These are phyloP conservation scores for Ogataea parapolymorpha DNA, from an alignment of 805 yeast genomes.

Conservation along the genomic window DNA sequence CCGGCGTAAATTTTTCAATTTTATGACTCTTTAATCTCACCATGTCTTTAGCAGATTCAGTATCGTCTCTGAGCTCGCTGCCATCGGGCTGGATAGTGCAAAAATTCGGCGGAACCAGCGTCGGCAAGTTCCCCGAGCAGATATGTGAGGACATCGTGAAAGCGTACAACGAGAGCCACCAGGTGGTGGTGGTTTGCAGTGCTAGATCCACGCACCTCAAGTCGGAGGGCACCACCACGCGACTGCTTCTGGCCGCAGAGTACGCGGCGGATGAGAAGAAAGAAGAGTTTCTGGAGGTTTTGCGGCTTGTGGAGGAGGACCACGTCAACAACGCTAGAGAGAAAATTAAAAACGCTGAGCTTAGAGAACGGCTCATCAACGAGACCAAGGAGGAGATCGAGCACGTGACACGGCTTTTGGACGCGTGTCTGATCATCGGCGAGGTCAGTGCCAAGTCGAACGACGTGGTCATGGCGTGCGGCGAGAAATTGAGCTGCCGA, in stretches of 20 bases:
- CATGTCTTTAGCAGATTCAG: constrained; percentile 25
- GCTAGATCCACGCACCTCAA: constrained; percentile 91
- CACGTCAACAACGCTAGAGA: constrained; percentile 70
- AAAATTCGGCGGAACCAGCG: constrained; percentile 96
- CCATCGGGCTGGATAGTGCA: constrained; percentile 66
- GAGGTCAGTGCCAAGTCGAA: constrained; percentile 86
- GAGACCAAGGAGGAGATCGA: constrained; percentile 66
- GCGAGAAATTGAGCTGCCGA: constrained; percentile 88
- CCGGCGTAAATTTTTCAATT: constrained; percentile 7
- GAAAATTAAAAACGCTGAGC: constrained; percentile 41
- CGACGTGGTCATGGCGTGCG: constrained; percentile 88
- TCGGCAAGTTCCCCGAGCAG: constrained; percentile 86
- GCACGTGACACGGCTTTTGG: constrained; percentile 63
- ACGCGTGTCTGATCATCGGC: constrained; percentile 88
- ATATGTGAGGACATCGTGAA: constrained; percentile 84
- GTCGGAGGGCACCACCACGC: constrained; percentile 91
- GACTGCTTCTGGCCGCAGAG: constrained; percentile 83
- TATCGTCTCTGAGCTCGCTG: constrained; percentile 21
- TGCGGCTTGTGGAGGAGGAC: constrained; percentile 71
- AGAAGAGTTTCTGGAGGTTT: constrained; percentile 45
- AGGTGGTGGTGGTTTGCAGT: constrained; percentile 93
- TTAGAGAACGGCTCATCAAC: constrained; percentile 52
- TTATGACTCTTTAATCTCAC: constrained; percentile 5
- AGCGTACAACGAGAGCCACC: constrained; percentile 51
- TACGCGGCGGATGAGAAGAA: constrained; percentile 60